Conservation (phyloP, 495 filamentous ascomycete genomes). For the Penicillium canescens region DNA sequence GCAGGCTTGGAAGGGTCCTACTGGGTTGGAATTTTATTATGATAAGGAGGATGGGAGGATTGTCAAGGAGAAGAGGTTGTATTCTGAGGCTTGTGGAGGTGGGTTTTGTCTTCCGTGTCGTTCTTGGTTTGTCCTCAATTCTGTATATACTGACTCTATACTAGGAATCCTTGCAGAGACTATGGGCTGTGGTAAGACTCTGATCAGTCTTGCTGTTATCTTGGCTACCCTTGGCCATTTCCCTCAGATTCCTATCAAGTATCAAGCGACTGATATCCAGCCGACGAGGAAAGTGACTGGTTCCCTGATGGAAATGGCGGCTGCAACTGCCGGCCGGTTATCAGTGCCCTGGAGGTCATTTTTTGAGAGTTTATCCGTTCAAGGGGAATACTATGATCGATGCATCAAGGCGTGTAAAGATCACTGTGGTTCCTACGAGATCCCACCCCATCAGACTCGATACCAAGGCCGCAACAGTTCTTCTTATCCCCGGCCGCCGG, state of each 20-base stretch:
- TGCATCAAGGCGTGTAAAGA: constrained; percentile 58
- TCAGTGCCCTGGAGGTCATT: constrained; percentile 68
- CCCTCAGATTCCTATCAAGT: constrained; percentile 63
- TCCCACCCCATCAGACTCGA: constrained; percentile 49
- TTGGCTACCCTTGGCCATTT: constrained; percentile 75
- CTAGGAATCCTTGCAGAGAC: constrained; percentile 52
- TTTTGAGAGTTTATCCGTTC: constrained; percentile 42
- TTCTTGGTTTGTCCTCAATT: not conserved
- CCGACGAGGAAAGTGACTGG: constrained; percentile 46
- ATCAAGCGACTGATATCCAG: constrained; percentile 43
- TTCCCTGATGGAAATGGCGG: constrained; percentile 69
- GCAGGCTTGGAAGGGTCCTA: constrained; percentile 54
- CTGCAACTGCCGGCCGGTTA: constrained; percentile 61
- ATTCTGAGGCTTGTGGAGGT: constrained; percentile 77
- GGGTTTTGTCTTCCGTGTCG: constrained; percentile 2
- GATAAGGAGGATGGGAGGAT: constrained; percentile 63
- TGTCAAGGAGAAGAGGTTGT: constrained; percentile 62
- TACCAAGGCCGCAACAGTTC: constrained; percentile 42
- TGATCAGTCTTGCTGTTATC: constrained; percentile 82
- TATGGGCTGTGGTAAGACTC: constrained; percentile 81
- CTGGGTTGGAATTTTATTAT: constrained; percentile 67
- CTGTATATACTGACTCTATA: not conserved
- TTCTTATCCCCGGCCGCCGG: constrained; percentile 37
- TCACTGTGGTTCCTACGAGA: constrained; percentile 53
- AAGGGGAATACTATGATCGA: constrained; percentile 37